Evolutionary conservation across 2,329 filamentous ascomycete species (phyloP).

Genomic region (Lasiodiplodia sp.): DNA sequence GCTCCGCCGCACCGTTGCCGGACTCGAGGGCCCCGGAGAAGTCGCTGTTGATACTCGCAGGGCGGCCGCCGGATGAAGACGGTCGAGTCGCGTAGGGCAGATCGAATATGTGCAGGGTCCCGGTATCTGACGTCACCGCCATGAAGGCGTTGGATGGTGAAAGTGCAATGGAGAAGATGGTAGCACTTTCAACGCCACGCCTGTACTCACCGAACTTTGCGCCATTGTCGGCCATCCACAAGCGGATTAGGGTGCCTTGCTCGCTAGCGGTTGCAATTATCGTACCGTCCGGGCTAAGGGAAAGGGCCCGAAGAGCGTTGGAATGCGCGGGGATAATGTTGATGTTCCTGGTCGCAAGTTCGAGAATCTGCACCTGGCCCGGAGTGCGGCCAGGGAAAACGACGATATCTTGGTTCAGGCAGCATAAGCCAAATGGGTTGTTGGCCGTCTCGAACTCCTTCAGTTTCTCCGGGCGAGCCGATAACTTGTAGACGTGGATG

Average conservation of each 20-base stretch:
- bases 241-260: conserved; percentile 86
- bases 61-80: conserved; percentile 32
- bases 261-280: conserved; percentile 90
- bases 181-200: conserved; percentile 85
- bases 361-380: conserved; percentile 89
- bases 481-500: conserved; percentile 81
- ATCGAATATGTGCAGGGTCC: conserved; percentile 93
- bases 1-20: conserved; percentile 31
- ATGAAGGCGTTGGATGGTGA: conserved; percentile 81
- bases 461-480: conserved; percentile 72
- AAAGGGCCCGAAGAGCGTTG: conserved; percentile 77
- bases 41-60: conserved; percentile 30
- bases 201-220: conserved; percentile 84
- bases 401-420: conserved; percentile 74
- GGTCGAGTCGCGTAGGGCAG: conserved; percentile 58
- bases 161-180: conserved; percentile 87
- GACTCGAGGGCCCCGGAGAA: conserved; percentile 30
- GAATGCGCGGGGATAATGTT: conserved; percentile 94
- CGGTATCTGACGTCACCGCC: conserved; percentile 95
- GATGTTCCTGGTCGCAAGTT: conserved; percentile 78
- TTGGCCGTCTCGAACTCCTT: conserved; percentile 84
- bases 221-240: conserved; percentile 82
- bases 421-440: conserved; percentile 82
- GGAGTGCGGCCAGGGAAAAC: conserved; percentile 86
- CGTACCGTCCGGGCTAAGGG: conserved; percentile 79